Conservation (phyloP, 768 basidiomycete genomes). For the Lepiota brunneoincarnata region DNA sequence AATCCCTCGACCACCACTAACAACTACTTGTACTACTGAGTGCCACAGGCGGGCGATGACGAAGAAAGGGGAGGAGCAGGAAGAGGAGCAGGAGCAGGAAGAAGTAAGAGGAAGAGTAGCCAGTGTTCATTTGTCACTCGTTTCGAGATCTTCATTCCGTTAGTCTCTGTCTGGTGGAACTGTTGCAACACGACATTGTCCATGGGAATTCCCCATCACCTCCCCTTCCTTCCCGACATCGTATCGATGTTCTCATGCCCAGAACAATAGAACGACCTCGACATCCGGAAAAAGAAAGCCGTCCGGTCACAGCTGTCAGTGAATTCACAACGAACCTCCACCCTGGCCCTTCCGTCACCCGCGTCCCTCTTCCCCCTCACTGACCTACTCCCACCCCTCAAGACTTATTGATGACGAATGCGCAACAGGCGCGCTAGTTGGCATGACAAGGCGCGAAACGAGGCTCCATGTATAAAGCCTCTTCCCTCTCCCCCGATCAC, state of each 20-base stretch:
- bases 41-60: no score
- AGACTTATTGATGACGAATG: no score
- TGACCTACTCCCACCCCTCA: no score
- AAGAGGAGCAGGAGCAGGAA: no score
- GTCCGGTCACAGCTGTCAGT: no score
- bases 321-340: neutral
- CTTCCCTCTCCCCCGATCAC: neutral
- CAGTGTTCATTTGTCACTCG: neutral
- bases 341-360: neutral
- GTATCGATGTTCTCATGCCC: neutral
- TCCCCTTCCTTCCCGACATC: neutral
- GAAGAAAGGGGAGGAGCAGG: no score
- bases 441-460: no score
- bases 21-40: no score
- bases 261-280: constrained; percentile 1
- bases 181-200: neutral
- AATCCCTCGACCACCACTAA: neutral
- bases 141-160: neutral
- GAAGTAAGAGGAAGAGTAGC: no score
- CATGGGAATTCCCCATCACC: neutral
- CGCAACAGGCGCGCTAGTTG: no score
- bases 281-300: neutral
- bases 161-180: neutral
- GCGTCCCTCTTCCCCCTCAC: neutral
- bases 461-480: neutral